A percentile compares a stretch with the other conserved stretches of the same genome.
Evolutionary conservation across 495 filamentous ascomycete genomes (phyloP).

Genomic region (Aspergillus nidulans): DNA sequence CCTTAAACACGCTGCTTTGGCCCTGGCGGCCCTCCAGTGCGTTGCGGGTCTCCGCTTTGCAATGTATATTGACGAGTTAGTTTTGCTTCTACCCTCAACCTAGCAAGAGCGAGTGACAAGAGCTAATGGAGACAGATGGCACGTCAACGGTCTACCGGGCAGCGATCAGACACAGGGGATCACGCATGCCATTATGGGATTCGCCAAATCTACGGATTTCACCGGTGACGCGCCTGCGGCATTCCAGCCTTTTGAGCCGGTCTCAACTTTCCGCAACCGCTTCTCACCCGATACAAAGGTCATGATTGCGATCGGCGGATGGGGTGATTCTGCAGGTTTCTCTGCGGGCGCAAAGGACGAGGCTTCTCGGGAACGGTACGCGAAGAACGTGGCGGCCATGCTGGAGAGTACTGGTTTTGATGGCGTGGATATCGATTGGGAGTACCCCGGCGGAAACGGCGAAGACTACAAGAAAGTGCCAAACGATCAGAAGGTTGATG

Average conservation of each 20-base stretch:
- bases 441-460: slow-evolving; percentile 77
- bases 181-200: slow-evolving; percentile 62
- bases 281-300: slow-evolving; percentile 58
- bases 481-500: slow-evolving; percentile 56
- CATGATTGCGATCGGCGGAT: slow-evolving; percentile 70
- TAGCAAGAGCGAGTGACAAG: not conserved
- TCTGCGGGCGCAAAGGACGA: slow-evolving; percentile 51
- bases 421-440: slow-evolving; percentile 73
- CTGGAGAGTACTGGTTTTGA: slow-evolving; percentile 59
- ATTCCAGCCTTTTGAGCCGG: slow-evolving; percentile 57
- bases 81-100: not conserved
- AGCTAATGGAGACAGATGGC: slow-evolving; percentile 23
- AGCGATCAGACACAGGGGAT: slow-evolving; percentile 25
- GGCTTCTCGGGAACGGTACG: slow-evolving; percentile 51
- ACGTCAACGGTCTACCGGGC: slow-evolving; percentile 26
- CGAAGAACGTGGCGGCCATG: slow-evolving; percentile 61
- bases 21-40: slow-evolving; percentile 31
- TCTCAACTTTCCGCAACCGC: slow-evolving; percentile 51
- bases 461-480: slow-evolving; percentile 67
- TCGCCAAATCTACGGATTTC: slow-evolving; percentile 59
- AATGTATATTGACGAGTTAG: slow-evolving; percentile 42
- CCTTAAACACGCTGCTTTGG: slow-evolving; percentile 27
- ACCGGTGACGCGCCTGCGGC: slow-evolving; percentile 44
- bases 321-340: slow-evolving; percentile 66
- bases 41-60: slow-evolving; percentile 28